A percentile compares a stretch with the other conserved stretches of the same genome.
phyloP scores from a whole-genome alignment of 1,284 basidiomycete genomes.

The Austropuccinia psidii region DNA sequence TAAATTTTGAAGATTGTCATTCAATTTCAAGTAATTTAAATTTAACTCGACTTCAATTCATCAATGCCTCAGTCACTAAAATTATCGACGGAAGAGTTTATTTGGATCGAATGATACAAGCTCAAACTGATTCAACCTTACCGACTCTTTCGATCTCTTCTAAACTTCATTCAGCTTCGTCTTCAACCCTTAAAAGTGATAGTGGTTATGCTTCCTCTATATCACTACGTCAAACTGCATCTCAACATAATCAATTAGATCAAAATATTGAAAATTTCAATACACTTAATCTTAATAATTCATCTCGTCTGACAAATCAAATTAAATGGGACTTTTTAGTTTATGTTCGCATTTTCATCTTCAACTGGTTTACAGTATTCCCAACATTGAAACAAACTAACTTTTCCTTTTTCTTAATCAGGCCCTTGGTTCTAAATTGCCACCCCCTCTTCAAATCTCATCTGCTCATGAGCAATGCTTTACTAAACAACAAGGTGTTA shows the following conservation, averaged over 20 bases:
- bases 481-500: conserved; percentile 3
- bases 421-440: conserved; percentile 29
- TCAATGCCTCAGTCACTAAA: conserved; percentile 24
- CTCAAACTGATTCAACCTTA: not conserved
- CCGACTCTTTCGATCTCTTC: not conserved
- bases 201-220: conserved; percentile 17
- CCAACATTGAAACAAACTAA: not conserved
- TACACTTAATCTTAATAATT: not conserved
- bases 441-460: conserved; percentile 1
- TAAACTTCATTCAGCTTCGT: not conserved
- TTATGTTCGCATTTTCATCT: not conserved
- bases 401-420: not conserved
- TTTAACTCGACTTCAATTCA: not conserved
- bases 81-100: conserved; percentile 12
- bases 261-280: conserved; percentile 1
- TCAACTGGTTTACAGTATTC: not conserved
- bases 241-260: no score
- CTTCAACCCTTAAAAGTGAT: not conserved
- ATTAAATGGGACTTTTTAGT: conserved; percentile 31
- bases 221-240: not conserved
- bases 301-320: not conserved
- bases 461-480: not conserved
- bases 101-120: not conserved
- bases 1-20: no score
- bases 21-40: no score